phyloP scores from a whole-genome alignment of 2,329 filamentous ascomycete species.

The Cladophialophora carrionii region DNA sequence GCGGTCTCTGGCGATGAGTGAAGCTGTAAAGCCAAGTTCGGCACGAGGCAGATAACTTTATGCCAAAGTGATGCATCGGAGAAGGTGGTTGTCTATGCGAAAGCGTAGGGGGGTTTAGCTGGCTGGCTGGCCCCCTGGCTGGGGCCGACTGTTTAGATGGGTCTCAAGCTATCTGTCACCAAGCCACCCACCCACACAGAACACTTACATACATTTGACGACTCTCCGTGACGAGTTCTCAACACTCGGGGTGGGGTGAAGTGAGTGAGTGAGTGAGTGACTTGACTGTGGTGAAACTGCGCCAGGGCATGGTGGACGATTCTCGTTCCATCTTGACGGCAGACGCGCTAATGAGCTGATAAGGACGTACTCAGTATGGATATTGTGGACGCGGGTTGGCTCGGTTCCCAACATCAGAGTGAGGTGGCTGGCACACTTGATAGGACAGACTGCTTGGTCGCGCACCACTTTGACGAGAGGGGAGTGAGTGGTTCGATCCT shows the following conservation, averaged over 20 bases:
- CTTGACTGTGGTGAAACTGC: not conserved
- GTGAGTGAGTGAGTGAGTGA: too few relatives aligned
- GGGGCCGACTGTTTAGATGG: not conserved
- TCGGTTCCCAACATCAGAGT: not conserved
- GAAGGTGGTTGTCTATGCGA: not conserved
- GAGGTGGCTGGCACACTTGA: not conserved
- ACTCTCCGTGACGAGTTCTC: not conserved
- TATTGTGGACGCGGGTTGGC: not conserved
- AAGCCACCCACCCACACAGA: too few relatives aligned
- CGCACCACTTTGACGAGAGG: not conserved
- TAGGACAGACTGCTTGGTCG: not conserved
- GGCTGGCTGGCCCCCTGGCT: not conserved
- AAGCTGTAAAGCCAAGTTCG: not conserved
- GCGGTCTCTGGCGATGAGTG: not conserved
- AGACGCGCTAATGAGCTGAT: not conserved
- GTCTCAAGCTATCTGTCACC: not conserved
- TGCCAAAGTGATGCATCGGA: not conserved
- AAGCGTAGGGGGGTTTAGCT: not conserved
- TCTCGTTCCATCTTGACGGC: not conserved
- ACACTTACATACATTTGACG: not conserved
- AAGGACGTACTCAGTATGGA: not conserved
- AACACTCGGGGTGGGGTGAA: not conserved
- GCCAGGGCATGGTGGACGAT: not conserved
- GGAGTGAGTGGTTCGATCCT: not conserved
- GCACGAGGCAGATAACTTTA: not conserved